Conservation (phyloP, 352 stramenopile species). For the Sclerospora graminicola region DNA sequence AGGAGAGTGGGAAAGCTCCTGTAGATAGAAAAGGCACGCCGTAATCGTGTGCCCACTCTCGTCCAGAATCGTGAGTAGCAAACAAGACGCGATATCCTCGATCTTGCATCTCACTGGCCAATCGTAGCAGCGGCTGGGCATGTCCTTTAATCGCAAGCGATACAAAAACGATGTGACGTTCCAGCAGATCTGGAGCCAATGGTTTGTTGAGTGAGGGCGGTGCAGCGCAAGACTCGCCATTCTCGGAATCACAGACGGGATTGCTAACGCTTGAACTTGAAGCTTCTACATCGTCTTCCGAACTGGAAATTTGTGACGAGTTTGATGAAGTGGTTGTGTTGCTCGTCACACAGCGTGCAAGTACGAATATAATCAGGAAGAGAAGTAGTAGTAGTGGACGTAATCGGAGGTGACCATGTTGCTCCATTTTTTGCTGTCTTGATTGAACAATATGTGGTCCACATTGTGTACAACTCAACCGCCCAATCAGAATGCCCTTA, state of each 20-base stretch:
- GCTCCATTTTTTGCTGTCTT: too few species aligned
- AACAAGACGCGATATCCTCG: constrained; percentile 72
- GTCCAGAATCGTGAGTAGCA: constrained; percentile 71
- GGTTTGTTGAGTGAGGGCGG: background rate
- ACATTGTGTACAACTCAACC: too few species aligned
- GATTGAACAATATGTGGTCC: too few species aligned
- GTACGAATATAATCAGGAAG: constrained; percentile 5
- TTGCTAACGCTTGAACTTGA: constrained; percentile 1
- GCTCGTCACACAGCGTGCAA: constrained; percentile 10
- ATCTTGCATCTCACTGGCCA: constrained; percentile 63
- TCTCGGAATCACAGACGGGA: constrained; percentile 8
- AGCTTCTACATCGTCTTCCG: constrained; percentile 1
- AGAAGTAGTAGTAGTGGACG: too few species aligned
- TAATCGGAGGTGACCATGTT: constrained; percentile 6
- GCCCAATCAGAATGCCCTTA: too few species aligned
- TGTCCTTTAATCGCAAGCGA: constrained; percentile 79
- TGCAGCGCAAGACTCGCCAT: constrained; percentile 10
- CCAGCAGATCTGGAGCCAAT: constrained; percentile 9
- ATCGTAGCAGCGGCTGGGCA: constrained; percentile 59
- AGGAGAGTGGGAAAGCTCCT: constrained; percentile 60
- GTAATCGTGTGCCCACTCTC: constrained; percentile 54
- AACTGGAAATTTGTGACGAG: constrained; percentile 4
- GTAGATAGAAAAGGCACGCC: constrained; percentile 60
- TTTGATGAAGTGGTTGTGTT: constrained; percentile 5
- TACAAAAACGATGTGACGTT: constrained; percentile 64